Evolutionary conservation across 768 basidiomycete genomes (phyloP), one percentile per base, ranked within the genome.

Genomic region (Hirschioporus abietinus): DNA sequence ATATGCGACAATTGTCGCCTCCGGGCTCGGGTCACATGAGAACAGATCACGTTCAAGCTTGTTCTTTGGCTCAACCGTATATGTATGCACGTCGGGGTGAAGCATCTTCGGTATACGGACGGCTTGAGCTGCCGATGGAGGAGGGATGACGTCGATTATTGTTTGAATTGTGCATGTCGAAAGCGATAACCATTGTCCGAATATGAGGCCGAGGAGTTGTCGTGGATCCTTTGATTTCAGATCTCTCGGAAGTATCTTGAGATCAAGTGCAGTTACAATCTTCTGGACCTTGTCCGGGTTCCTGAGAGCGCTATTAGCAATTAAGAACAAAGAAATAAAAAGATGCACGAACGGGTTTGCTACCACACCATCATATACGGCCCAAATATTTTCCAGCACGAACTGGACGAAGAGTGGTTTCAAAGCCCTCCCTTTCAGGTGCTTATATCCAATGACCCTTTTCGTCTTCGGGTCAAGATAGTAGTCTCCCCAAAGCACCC

Each of bases 401-500:
- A 99, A 96, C 78, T 98, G 96, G 15, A 98, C 97, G 73, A 99
- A 99, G 26, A 99, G 83, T 12, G 96, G 93, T 79, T 99, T 99
- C 74, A 99, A 77, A 63, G 86, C 83, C 58, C 95, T 86, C 20
- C 95, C 96, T 64, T 85, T 86, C 67, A 98, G 83, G 77, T 96
- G 92, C 77, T 95, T 96, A 76, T 95, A 82, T 71, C 90, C 92
- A 73, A 99, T 88, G 52, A 99, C 92, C 70, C 87, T 85, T 77
- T 97, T 99, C 59, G 91, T 91, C 80, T 98, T 99, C 0, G 96
- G 93, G 76, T 99, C 97, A 64, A 99, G 83, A 77, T 91, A 99
- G 75, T 89, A 99, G 76, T 99, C 97, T 2, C 97, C 97, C 97
- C 97, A 99, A 7, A 99, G 81, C 9, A 95, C 94, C 63, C 87